phyloP scores from a whole-genome alignment of 78 protist species.

The Dictyostelium capitatum region DNA sequence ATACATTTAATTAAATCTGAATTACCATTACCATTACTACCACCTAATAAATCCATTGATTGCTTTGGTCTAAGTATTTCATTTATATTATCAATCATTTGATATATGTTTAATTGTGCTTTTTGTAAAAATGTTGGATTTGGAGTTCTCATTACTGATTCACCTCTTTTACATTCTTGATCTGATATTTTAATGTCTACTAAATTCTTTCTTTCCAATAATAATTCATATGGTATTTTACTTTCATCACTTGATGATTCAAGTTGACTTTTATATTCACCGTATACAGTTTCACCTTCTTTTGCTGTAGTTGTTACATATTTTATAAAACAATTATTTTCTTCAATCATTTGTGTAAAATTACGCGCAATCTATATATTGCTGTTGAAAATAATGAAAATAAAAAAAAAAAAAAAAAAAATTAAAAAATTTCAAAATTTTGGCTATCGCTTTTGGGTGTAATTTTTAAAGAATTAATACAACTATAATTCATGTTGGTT shows the following conservation, averaged over 20 bases:
- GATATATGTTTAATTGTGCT: not conserved
- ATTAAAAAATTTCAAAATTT: not conserved
- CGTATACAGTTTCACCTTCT: slow-evolving; percentile 24
- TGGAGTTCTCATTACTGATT: slow-evolving; percentile 25
- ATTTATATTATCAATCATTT: slow-evolving; percentile 13
- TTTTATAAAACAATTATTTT: slow-evolving; percentile 30
- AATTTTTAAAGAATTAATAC: too few species aligned
- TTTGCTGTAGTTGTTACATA: not conserved
- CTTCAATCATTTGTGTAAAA: slow-evolving; percentile 26
- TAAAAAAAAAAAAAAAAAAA: slow-evolving; percentile 3
- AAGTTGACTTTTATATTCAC: slow-evolving; percentile 61
- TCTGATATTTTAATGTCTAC: slow-evolving; percentile 15
- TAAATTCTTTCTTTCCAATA: slow-evolving; percentile 52
- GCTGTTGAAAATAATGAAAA: not conserved
- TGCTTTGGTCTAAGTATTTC: not conserved
- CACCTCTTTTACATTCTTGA: slow-evolving; percentile 12
- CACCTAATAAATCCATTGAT: not conserved
- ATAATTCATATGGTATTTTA: slow-evolving; percentile 70
- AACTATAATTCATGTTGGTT: too few species aligned
- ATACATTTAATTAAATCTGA: slow-evolving; percentile 16
- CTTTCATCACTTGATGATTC: not conserved
- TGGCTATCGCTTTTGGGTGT: too few species aligned
- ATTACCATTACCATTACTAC: not conserved
- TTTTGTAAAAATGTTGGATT: slow-evolving; percentile 7
- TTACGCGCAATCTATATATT: too few species aligned